A percentile compares a stretch with the other conserved stretches of the same genome.
Conservation (phyloP, 768 basidiomycete genomes). For the Boletus subcaerulescens region DNA sequence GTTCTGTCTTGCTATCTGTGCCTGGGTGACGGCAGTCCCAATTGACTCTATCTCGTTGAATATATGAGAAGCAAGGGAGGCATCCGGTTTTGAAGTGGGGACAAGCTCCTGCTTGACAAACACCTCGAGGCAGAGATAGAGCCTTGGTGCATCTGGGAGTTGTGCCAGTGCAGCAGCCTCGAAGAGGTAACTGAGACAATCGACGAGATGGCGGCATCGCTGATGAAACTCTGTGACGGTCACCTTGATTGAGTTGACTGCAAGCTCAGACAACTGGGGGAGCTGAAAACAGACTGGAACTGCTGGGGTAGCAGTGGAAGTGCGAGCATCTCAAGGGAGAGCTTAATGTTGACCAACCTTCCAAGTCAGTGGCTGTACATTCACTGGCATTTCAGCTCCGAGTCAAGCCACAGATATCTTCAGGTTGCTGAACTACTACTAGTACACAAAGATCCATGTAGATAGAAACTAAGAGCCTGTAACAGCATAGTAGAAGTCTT, state of each 20-base stretch:
- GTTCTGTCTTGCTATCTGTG: slow-evolving; percentile 56
- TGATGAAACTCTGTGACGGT: slow-evolving; percentile 69
- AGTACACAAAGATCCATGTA: no score
- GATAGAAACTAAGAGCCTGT: no score
- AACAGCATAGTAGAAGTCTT: no score
- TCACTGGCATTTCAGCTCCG: no score
- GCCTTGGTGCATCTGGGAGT: slow-evolving; percentile 40
- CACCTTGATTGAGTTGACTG: slow-evolving; percentile 58
- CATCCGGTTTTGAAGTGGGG: slow-evolving; percentile 35
- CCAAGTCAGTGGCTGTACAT: no score
- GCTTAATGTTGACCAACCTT: no score
- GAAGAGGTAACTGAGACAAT: slow-evolving; percentile 64
- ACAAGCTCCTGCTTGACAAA: slow-evolving; percentile 60
- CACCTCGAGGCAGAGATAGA: slow-evolving; percentile 48
- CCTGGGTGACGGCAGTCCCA: slow-evolving; percentile 49
- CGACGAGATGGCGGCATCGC: slow-evolving; percentile 65
- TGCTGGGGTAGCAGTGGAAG: no score
- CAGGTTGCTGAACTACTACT: no score
- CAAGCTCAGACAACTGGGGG: no score
- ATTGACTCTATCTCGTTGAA: slow-evolving; percentile 64
- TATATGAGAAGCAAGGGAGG: slow-evolving; percentile 51
- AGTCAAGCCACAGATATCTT: no score
- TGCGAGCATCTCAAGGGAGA: no score
- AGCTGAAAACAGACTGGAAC: no score
- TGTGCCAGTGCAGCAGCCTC: slow-evolving; percentile 51